Evolutionary conservation across 208 protist genomes (phyloP).

Genomic region (Histomonas meleagridis): DNA sequence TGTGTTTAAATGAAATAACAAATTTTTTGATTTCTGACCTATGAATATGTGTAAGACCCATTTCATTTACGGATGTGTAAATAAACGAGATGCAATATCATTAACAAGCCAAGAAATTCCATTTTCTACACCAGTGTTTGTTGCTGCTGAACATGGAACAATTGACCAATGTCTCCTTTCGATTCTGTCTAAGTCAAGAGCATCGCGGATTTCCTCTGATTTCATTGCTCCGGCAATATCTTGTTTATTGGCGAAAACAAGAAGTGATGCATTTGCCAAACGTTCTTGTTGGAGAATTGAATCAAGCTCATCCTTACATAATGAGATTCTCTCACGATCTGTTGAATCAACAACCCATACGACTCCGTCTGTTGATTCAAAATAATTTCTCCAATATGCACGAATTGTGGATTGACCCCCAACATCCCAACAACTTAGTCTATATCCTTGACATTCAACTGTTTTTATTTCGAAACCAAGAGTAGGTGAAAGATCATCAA

Average conservation of each 20-base stretch:
- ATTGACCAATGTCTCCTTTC: conserved; percentile 72
- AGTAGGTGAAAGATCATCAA: conserved; percentile 84
- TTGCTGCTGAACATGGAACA: conserved; percentile 78
- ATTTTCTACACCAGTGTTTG: conserved; percentile 76
- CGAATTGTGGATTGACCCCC: conserved; percentile 97
- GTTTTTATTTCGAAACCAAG: conserved; percentile 97
- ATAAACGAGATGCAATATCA: conserved; percentile 78
- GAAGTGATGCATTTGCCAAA: conserved; percentile 84
- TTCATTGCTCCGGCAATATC: conserved; percentile 74
- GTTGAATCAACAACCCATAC: conserved; percentile 78
- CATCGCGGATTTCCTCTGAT: conserved; percentile 44
- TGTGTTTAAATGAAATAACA: no score
- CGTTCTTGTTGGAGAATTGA: conserved; percentile 70
- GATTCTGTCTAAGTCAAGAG: conserved; percentile 51
- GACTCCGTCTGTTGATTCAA: conserved; percentile 67
- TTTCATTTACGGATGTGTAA: conserved; percentile 59
- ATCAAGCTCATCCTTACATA: conserved; percentile 80
- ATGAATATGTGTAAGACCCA: background rate
- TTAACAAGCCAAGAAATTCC: conserved; percentile 91
- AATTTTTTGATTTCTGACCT: no score
- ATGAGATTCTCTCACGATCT: conserved; percentile 61
- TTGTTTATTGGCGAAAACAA: conserved; percentile 99
- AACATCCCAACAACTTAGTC: conserved; percentile 97
- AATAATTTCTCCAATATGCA: conserved; percentile 87
- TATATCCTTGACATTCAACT: conserved; percentile 79